These are phyloP conservation scores for Nemania bipapillata DNA, from an alignment of 2,329 filamentous ascomycete species.

Conservation along the genomic window DNA sequence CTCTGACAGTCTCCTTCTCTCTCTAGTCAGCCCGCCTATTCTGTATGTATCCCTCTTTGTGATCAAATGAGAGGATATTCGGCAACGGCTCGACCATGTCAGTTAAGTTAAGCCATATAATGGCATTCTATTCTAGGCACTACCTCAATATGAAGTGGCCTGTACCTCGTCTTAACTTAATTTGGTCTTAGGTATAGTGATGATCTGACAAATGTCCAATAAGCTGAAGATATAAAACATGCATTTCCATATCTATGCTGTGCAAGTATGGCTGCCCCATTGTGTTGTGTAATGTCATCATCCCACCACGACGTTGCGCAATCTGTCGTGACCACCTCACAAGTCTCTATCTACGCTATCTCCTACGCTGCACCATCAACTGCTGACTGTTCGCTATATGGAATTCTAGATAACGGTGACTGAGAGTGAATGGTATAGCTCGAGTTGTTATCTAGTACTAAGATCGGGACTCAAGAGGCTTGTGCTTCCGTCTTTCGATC, in stretches of 20 bases:
- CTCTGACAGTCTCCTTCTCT: neutral
- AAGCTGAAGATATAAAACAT: slow-evolving; percentile 13
- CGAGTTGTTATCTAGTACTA: neutral
- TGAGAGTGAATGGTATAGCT: neutral
- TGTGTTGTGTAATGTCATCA: slow-evolving; percentile 21
- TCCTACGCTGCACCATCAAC: neutral
- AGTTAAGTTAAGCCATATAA: neutral
- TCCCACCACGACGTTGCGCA: slow-evolving; percentile 25
- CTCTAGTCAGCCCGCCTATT: neutral
- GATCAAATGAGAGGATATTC: neutral
- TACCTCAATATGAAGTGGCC: neutral
- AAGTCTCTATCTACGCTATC: neutral
- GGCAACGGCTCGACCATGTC: slow-evolving; percentile 1
- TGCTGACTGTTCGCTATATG: slow-evolving; percentile 4
- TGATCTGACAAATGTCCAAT: slow-evolving; percentile 18
- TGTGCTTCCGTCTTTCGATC: neutral
- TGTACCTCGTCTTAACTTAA: slow-evolving; percentile 7
- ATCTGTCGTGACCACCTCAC: slow-evolving; percentile 27
- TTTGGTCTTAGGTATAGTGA: neutral
- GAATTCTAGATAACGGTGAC: slow-evolving; percentile 9
- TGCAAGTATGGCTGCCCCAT: too few species aligned
- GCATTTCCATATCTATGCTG: slow-evolving; percentile 6
- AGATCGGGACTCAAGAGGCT: neutral
- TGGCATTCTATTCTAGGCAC: neutral
- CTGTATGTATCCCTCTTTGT: too few species aligned